Evolutionary conservation across 495 filamentous ascomycete species (phyloP), one percentile per base, ranked within the genome.

Genomic region (Daldinia decipiens): DNA sequence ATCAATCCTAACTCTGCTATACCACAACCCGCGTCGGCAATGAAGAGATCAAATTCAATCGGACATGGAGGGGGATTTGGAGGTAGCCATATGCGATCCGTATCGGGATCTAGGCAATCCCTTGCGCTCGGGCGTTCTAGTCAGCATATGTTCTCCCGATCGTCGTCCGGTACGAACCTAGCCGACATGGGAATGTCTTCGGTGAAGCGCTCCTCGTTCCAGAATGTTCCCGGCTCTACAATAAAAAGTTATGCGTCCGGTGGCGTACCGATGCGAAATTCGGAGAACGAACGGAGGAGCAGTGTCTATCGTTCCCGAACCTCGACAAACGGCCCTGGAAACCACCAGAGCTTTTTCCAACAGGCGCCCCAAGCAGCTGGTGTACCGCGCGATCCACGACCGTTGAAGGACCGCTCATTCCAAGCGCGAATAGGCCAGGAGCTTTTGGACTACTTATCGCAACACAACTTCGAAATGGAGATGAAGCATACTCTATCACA

Each of bases 391-490:
- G 95, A 99, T 77, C 94, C 95, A n/a, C 88, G 95, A 59, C 93
- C 94, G 19, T 84, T 98, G 57, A 90, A 89, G 78, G 92, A 98
- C 72, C 87, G 88, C 53, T 81, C 83, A n/a, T 96, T 88, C 78
- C 92, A 94, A 74, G 84, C 85, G 31, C 89, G 91, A 58, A 94
- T 98, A 74, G 91, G 88, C 7, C 92, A 95, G 68, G 93, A 99
- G 76, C 82, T 99, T 15, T 79, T 97, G 67, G 96, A 99, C 56
- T 99, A 97, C 74, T 82, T 98, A 66, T 88, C 93, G 5, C 87
- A 92, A 31, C 89, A 95, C 74, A 95, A 95, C 67, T 99, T 98
- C 73, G 95, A 99, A 82, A 89, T 98, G 86, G 93, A 97, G 68
- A 97, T 95, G 91, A 97, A 96, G 75, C 90, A 98, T 78, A 90